A percentile compares a stretch with the other conserved stretches of the same genome.
phyloP scores from a whole-genome alignment of 768 basidiomycete genomes.

The Naganishia friedmannii region DNA sequence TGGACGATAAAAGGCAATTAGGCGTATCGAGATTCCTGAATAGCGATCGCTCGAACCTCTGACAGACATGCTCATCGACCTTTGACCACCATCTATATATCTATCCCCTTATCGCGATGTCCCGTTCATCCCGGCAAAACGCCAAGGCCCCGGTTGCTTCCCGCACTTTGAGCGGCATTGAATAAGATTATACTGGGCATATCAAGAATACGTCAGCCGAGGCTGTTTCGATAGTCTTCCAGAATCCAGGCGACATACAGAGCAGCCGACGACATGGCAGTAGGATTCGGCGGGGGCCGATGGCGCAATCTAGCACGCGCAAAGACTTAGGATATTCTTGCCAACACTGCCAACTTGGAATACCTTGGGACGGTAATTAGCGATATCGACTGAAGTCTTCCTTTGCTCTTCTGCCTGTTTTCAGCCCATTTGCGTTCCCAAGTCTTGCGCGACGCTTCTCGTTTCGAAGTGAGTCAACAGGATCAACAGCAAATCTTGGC shows the following conservation, averaged over 20 bases:
- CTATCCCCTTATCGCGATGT: background rate
- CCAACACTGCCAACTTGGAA: background rate
- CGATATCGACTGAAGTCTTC: slow-evolving; percentile 15
- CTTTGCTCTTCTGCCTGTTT: background rate
- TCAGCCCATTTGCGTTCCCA: background rate
- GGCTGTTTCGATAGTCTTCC: background rate
- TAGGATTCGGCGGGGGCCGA: background rate
- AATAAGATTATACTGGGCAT: background rate
- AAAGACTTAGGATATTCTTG: background rate
- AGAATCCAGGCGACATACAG: background rate
- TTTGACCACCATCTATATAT: background rate
- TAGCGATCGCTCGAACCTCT: background rate
- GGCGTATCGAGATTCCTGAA: background rate
- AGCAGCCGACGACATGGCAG: background rate
- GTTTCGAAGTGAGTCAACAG: slow-evolving; percentile 8
- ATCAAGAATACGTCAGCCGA: slow-evolving; percentile 11
- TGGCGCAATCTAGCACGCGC: background rate
- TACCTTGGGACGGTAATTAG: background rate
- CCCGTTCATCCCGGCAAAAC: background rate
- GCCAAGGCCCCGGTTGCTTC: slow-evolving; percentile 1
- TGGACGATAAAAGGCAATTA: background rate
- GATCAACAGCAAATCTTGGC: slow-evolving; percentile 6
- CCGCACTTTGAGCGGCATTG: slow-evolving; percentile 1
- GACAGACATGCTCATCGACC: background rate
- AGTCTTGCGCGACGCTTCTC: background rate